Evolutionary conservation across 2,329 filamentous ascomycete species (phyloP), one percentile per base, ranked within the genome.

Genomic region (Pseudocercospora fijiensis): DNA sequence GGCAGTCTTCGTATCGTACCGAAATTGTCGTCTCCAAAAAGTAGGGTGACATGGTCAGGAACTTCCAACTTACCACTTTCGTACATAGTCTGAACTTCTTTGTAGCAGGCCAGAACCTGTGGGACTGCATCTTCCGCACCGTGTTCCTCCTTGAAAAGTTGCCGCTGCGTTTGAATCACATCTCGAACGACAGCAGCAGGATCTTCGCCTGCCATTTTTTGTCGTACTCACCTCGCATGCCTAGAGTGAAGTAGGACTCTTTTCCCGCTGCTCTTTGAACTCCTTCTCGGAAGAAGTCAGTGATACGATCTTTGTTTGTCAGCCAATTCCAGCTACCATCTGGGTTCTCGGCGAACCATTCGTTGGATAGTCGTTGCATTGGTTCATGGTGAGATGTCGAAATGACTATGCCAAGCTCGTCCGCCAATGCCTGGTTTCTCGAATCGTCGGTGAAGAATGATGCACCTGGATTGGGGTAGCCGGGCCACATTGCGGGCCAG

Each of bases 331-430:
- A 92, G 0, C 82, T 79, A 0, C 88, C 88, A 7, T 53, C 49
- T 8, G 49, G 26, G 11, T 53, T 53, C 49, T 85, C 77, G 63
- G 78, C 78, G 30, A 82, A 77, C 79, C 80, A 82, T 67, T 83
- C 81, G 47, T 81, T 80, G 2, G 85, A 86, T 8, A 83, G 81
- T 24, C 86, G 80, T 67, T 84, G 83, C 84, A 92, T 85, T 1
- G 89, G 90, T 75, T 92, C 89, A 1, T 86, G 90, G 75, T 92
- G 90, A 9, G 86, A 89, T 7, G 86, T 88, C 2, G 88, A 88
- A 73, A 92, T 85, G 0, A 91, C 88, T 62, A 92, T 85, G 45
- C 87, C 89, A 72, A 86, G 91, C n/a, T 88, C 88, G 69, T 92
- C 87, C 0, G 89, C 87, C 4, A 90, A 81, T 0, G 86, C 85